These are phyloP conservation scores for Silene vulgaris DNA, from an alignment of 179 eudicot species.

Conservation along the genomic window DNA sequence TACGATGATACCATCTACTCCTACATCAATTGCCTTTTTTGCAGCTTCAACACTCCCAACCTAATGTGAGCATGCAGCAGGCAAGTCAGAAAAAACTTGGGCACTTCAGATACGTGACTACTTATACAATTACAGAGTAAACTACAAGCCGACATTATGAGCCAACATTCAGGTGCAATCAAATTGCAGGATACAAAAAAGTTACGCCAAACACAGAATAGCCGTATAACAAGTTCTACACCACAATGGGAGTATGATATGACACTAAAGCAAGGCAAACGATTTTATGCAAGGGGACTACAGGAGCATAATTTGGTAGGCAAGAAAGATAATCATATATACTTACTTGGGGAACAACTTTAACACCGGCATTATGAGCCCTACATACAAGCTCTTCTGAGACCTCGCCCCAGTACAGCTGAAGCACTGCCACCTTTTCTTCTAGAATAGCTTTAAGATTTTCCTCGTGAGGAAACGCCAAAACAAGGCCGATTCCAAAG, in stretches of 20 bases:
- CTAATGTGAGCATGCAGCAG: slow-evolving; percentile 29
- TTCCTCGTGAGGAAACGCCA: slow-evolving; percentile 83
- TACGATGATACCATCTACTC: slow-evolving; percentile 83
- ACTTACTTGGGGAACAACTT: slow-evolving; percentile 82
- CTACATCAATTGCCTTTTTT: slow-evolving; percentile 50
- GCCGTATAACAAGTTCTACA: not conserved
- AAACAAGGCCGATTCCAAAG: slow-evolving; percentile 72
- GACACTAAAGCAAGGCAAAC: not conserved
- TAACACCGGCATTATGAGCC: slow-evolving; percentile 82
- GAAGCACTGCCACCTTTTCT: slow-evolving; percentile 74
- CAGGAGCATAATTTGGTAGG: not conserved
- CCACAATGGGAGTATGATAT: not conserved
- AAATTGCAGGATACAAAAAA: too few relatives aligned
- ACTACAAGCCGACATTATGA: too few relatives aligned
- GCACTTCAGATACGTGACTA: too few relatives aligned
- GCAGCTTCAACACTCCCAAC: slow-evolving; percentile 77
- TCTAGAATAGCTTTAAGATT: slow-evolving; percentile 72
- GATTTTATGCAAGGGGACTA: not conserved
- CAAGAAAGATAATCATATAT: not conserved
- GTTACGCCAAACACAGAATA: not conserved
- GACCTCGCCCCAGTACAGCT: slow-evolving; percentile 86
- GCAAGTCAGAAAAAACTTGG: slow-evolving; percentile 5
- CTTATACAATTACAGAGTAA: too few relatives aligned
- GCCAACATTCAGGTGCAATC: too few relatives aligned
- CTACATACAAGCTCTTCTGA: slow-evolving; percentile 54